Conservation (phyloP, 2,329 filamentous ascomycete species). For the Pyrenophora teres region DNA sequence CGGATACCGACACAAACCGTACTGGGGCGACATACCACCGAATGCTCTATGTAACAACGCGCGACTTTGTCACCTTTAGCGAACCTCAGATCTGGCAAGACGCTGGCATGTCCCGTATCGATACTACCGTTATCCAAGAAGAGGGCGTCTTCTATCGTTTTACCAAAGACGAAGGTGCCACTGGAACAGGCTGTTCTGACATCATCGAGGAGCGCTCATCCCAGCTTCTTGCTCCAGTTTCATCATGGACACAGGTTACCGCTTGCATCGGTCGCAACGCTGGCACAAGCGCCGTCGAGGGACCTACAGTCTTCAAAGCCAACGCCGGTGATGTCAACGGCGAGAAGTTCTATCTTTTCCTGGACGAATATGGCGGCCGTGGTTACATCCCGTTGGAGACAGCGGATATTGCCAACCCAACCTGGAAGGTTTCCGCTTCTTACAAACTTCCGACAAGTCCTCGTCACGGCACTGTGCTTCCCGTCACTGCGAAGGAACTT, state of each 20-base stretch:
- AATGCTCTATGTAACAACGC: slow-evolving; percentile 59
- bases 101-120: slow-evolving; percentile 57
- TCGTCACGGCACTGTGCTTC: slow-evolving; percentile 60
- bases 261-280: slow-evolving; percentile 59
- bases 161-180: slow-evolving; percentile 60
- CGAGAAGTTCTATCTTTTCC: slow-evolving; percentile 61
- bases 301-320: slow-evolving; percentile 58
- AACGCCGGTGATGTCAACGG: slow-evolving; percentile 57
- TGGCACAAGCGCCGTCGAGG: slow-evolving; percentile 56
- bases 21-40: slow-evolving; percentile 55
- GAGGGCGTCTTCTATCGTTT: slow-evolving; percentile 57
- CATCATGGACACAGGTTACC: slow-evolving; percentile 52
- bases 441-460: slow-evolving; percentile 57
- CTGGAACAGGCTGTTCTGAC: slow-evolving; percentile 57
- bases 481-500: slow-evolving; percentile 56
- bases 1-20: slow-evolving; percentile 48
- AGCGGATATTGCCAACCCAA: slow-evolving; percentile 54
- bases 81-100: slow-evolving; percentile 58
- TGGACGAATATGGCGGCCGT: slow-evolving; percentile 58
- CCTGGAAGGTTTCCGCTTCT: slow-evolving; percentile 54
- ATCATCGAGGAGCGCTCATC: slow-evolving; percentile 60
- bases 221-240: slow-evolving; percentile 49
- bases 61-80: slow-evolving; percentile 58
- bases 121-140: slow-evolving; percentile 57
- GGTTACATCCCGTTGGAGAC: slow-evolving; percentile 62